Evolutionary conservation across 73 alveolate genomes (phyloP).

Genomic region (Tetrahymena elliotti): DNA sequence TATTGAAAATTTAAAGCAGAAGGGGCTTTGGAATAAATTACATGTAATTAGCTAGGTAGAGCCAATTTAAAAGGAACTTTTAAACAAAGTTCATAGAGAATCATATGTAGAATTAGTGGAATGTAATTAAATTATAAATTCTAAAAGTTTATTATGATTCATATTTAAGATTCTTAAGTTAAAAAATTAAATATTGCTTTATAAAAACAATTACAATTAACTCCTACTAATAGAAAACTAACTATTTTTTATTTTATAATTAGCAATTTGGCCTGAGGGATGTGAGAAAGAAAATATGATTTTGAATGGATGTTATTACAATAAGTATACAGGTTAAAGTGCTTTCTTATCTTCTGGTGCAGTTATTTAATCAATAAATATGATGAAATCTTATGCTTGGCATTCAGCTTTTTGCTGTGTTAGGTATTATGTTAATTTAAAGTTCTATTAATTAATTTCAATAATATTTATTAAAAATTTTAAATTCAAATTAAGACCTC

Average conservation of each 20-base stretch:
- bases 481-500: conserved; percentile 67
- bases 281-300: neutral
- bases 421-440: neutral
- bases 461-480: neutral
- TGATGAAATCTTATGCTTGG: neutral
- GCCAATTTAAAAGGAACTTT: neutral
- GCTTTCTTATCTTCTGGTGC: neutral
- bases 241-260: neutral
- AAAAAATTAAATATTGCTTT: no score
- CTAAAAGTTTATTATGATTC: no score
- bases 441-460: neutral
- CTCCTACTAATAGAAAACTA: neutral
- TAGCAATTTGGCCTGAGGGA: neutral
- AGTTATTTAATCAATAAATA: neutral
- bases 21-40: neutral
- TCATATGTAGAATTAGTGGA: neutral
- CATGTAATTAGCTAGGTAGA: neutral
- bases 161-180: no score
- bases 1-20: neutral
- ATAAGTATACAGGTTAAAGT: neutral
- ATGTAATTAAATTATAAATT: neutral
- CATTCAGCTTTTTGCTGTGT: conserved; percentile 25
- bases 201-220: neutral
- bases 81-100: neutral
- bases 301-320: neutral